Evolutionary conservation across 495 filamentous ascomycete genomes (phyloP).

Genomic region (Cercophora newfieldiana): DNA sequence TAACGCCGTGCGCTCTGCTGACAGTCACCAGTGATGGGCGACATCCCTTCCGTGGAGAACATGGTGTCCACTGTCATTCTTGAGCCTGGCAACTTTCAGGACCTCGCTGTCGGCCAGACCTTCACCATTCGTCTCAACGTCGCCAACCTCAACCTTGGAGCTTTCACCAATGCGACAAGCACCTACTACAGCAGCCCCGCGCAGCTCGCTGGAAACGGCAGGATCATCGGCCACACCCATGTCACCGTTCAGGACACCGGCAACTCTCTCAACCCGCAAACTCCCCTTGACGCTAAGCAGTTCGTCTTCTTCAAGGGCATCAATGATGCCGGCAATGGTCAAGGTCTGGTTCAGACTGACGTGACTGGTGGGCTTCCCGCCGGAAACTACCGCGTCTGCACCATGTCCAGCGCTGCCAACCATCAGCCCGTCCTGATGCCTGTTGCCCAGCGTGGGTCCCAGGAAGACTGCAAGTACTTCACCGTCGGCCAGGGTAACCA

Average conservation of each 20-base stretch:
- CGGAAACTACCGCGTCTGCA: conserved; percentile 72
- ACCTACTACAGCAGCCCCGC: conserved; percentile 76
- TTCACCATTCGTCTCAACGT: conserved; percentile 64
- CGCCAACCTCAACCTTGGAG: conserved; percentile 59
- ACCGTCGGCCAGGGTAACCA: conserved; percentile 31
- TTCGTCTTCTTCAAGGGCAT: conserved; percentile 79
- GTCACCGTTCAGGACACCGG: conserved; percentile 67
- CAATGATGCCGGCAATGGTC: conserved; percentile 67
- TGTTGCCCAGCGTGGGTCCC: conserved; percentile 69
- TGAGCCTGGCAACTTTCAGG: conserved; percentile 51
- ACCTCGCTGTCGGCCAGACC: conserved; percentile 47
- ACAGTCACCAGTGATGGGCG: conserved; percentile 60
- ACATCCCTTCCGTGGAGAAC: conserved; percentile 60
- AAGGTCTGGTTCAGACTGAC: conserved; percentile 55
- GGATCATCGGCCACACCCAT: conserved; percentile 70
- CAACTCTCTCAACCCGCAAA: conserved; percentile 47
- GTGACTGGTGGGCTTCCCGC: conserved; percentile 64
- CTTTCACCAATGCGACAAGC: conserved; percentile 62
- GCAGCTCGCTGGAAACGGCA: conserved; percentile 51
- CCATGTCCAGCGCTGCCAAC: conserved; percentile 66
- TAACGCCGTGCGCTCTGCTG: conserved; percentile 25
- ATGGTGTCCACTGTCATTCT: conserved; percentile 70
- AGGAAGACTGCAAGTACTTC: conserved; percentile 74
- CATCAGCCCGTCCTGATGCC: conserved; percentile 80
- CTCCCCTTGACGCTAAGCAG: conserved; percentile 54